These are phyloP conservation scores for Pistacia atlantica DNA, from an alignment of 345 rosid genomes.

Conservation along the genomic window DNA sequence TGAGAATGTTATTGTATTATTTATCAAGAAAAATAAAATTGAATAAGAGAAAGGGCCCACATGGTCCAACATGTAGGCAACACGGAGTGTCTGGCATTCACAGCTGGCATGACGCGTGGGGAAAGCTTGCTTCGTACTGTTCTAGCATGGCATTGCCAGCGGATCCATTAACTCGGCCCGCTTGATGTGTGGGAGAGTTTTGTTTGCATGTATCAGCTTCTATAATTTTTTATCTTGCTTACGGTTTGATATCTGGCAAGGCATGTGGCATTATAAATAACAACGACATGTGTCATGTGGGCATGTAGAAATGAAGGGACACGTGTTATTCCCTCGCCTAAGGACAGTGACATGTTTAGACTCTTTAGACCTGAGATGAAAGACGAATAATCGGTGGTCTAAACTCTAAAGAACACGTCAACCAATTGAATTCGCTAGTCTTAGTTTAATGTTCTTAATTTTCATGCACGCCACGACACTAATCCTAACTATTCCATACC, in stretches of 20 bases:
- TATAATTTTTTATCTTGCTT: background rate
- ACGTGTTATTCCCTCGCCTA: conserved; percentile 2
- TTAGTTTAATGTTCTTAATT: background rate
- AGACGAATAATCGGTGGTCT: background rate
- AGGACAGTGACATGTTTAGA: background rate
- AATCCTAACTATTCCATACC: too few relatives aligned
- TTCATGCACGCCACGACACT: too few relatives aligned
- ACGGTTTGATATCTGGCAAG: background rate
- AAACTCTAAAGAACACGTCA: background rate
- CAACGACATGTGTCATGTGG: conserved; percentile 8
- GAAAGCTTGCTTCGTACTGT: background rate
- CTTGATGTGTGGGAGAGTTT: background rate
- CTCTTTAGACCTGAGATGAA: background rate
- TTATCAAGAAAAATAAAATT: too few relatives aligned
- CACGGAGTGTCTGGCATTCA: conserved; percentile 22
- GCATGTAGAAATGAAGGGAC: background rate
- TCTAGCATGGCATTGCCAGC: background rate
- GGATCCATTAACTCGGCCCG: background rate
- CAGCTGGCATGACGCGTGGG: conserved; percentile 47
- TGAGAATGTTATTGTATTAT: too few relatives aligned
- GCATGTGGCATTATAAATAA: background rate
- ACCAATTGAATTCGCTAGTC: background rate
- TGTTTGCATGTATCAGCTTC: conserved; percentile 7
- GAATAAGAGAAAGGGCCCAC: background rate
- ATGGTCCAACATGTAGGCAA: background rate